Evolutionary conservation across 441 rosid species (phyloP), one percentile per base, ranked within the genome.

Genomic region (Pelargonium exstipulatum): DNA sequence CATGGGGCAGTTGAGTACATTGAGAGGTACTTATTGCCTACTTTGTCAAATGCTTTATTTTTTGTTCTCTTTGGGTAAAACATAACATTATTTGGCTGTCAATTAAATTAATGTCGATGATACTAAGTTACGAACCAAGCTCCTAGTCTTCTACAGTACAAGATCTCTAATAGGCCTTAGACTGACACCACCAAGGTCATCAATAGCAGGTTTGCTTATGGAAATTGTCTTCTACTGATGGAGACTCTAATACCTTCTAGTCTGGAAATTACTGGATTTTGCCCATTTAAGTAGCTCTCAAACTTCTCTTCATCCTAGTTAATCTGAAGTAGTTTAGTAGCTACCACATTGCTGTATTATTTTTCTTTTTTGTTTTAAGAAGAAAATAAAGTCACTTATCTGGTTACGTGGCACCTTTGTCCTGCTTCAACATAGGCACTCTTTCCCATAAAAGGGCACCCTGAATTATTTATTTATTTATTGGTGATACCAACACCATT

Each of bases 1-100:
- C 92, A 90, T 57, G 99, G 99, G 22, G 97, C 99, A 76, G 40
- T 88, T 46, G 99, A 94, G 71, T 94, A 94, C 73, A 94, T 94
- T 72, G 80, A 91, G 69, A 84, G 99, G 99, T 90, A 78, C 65
- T 17, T 75, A 35, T 20, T 17, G 24, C 65, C 53, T 75, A 3
- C 40, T 32, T 12, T 66, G 45, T 43, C 55, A 12, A 16, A 13
- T 53, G 12, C 17, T 26, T 42, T n/a, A n/a, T 29, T 51, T 29
- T 70, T 9, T 61, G 62, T 74, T 51, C 71, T 35, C 17, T 0
- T 46, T 69, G 60, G 8, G 61, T 69, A 22, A 62, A 18, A 16
- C 49, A 14, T 14, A 16, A 64, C 43, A 73, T 40, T 32, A 0
- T 13, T 49, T 12, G 17, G 16, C 6, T n/a, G 17, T 49, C n/a